Base-by-base conservation (phyloP, 116 monocot species). In the Dioscorea cayenensis region DNA sequence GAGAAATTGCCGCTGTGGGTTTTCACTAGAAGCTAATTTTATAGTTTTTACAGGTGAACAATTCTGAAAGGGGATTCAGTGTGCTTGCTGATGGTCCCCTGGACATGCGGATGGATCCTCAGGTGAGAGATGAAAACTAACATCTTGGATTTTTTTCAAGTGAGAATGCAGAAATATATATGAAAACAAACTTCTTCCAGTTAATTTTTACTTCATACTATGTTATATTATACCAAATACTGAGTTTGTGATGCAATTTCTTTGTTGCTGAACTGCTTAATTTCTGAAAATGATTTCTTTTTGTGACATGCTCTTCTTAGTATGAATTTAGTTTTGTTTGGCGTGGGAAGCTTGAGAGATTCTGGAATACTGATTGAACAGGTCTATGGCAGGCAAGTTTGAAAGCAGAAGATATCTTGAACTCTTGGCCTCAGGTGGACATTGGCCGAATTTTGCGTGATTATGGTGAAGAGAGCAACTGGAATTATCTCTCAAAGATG, bases 381-480 rank as follows among this genome's bases (percentile, higher is more conserved):
- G 65, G 55, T 63, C 72, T 77, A 63, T 89, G 64, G 51, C 79
- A 97, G 97, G 93, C 76, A 75, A 84, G 78, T 77, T 77, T 97
- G 74, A 97, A 63, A 71, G 97, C 97, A 32, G 87, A 84, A 49
- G 93, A 97, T 60, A 97, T 97, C 64, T 74, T 97, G 69, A 97
- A 97, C 77, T 79, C 76, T 61, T 97, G 97, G 97, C 97, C 97
- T 38, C 93, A 93, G 72, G 72, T 65, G 72, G 97, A 97, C 71
- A 77, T 97, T 25, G 93, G 93, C 25, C 76, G 84, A 68, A 80
- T 97, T 69, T 66, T 97, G 69, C 84, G 88, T 55, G 93, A 97
- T 36, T 93, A 89, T 82, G 97, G 97, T 18, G 97, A 97, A 78
- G 97, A 97, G 84, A 93, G 89, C 80, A 97, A 93, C 68, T 97